Evolutionary conservation across 1,139 yeast species (phyloP).

Genomic region (Hyphopichia burtonii): DNA sequence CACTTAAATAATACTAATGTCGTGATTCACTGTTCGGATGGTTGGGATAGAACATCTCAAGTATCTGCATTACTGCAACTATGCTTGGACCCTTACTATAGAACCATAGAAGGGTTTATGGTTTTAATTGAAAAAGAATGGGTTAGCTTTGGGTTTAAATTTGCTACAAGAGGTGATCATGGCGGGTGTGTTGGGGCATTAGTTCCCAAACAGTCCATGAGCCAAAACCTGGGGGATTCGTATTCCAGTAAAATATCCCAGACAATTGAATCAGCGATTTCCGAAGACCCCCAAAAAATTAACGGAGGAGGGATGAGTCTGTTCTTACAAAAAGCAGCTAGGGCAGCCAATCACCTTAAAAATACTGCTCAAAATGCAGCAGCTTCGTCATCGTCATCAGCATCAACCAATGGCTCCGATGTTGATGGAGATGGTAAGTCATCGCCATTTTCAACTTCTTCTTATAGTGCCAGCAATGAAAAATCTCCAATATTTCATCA

Average conservation of each 20-base stretch:
- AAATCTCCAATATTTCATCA: slow-evolving; percentile 93
- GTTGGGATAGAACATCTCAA: slow-evolving; percentile 97
- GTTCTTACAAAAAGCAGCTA: slow-evolving; percentile 43
- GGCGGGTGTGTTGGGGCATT: slow-evolving; percentile 49
- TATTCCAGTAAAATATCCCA: slow-evolving; percentile 8
- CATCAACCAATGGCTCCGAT: slow-evolving; percentile 12
- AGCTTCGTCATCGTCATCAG: slow-evolving; percentile 10
- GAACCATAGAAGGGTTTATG: slow-evolving; percentile 87
- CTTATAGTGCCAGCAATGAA: slow-evolving; percentile 41
- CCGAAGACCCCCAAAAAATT: slow-evolving; percentile 9
- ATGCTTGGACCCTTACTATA: slow-evolving; percentile 84
- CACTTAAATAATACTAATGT: slow-evolving; percentile 82
- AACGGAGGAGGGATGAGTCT: slow-evolving; percentile 10
- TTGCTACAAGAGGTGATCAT: slow-evolving; percentile 81
- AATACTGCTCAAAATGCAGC: slow-evolving; percentile 33
- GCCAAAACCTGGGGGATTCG: slow-evolving; percentile 10
- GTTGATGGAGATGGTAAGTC: slow-evolving; percentile 12
- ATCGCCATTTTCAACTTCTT: slow-evolving; percentile 15
- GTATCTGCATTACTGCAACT: slow-evolving; percentile 80
- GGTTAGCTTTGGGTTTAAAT: slow-evolving; percentile 92
- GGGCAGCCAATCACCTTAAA: slow-evolving; percentile 45
- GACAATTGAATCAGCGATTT: slow-evolving; percentile 7
- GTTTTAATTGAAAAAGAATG: slow-evolving; percentile 89
- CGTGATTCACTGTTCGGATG: slow-evolving; percentile 92
- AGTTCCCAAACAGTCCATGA: slow-evolving; percentile 14